phyloP scores from a whole-genome alignment of 2,329 filamentous ascomycete species.

The Xylaria arbuscula region DNA sequence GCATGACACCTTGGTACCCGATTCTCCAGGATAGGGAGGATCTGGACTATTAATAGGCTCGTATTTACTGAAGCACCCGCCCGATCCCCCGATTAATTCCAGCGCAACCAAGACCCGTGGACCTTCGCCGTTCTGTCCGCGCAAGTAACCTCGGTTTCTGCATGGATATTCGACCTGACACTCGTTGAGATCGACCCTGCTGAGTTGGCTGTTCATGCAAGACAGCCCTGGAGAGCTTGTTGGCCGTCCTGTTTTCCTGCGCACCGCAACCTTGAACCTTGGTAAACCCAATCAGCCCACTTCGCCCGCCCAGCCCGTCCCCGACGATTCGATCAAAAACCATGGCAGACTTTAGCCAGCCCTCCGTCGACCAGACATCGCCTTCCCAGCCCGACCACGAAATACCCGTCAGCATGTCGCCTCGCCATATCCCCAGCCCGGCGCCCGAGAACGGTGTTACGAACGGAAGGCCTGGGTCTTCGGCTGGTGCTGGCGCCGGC shows the following conservation, averaged over 20 bases:
- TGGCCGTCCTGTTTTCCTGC: constrained; percentile 18
- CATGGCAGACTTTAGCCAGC: constrained; percentile 50
- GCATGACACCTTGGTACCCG: constrained; percentile 25
- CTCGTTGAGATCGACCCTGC: constrained; percentile 5
- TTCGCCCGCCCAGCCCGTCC: not conserved
- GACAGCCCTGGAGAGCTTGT: constrained; percentile 24
- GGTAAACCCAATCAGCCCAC: constrained; percentile 26
- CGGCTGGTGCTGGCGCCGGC: constrained; percentile 24
- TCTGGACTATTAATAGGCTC: constrained; percentile 25
- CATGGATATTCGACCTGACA: constrained; percentile 30
- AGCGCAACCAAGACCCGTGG: not conserved
- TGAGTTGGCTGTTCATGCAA: constrained; percentile 15
- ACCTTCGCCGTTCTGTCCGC: not conserved
- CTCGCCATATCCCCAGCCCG: constrained; percentile 43
- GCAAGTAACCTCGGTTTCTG: constrained; percentile 15
- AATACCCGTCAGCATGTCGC: constrained; percentile 44
- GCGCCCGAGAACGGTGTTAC: constrained; percentile 43
- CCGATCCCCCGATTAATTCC: not conserved
- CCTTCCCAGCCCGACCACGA: constrained; percentile 42
- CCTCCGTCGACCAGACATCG: constrained; percentile 45
- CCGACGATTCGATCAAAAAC: constrained; percentile 20
- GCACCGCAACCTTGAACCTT: constrained; percentile 19
- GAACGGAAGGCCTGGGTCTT: constrained; percentile 37
- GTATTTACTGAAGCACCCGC: not conserved
- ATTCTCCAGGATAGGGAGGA: not conserved